Percentiles rank a stretch among this genome's conserved stretches.
Conservation (phyloP, 2,329 filamentous ascomycete genomes). For the Fusarium anthophilum region DNA sequence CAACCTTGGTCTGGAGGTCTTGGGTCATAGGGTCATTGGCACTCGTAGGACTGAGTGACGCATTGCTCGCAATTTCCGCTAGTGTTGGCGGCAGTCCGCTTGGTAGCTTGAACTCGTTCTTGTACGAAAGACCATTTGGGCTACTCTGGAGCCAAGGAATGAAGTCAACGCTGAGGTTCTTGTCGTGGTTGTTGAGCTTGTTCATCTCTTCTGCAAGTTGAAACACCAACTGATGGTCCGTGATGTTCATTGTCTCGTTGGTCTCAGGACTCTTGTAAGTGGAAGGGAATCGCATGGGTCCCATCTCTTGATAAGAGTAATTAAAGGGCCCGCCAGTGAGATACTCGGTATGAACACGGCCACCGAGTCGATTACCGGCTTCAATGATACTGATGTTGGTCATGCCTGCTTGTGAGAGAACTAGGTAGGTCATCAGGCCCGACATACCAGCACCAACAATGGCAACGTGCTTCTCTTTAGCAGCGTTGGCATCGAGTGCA, state of each 20-base stretch:
- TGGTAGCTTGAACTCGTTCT: conserved; percentile 8
- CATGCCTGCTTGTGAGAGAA: conserved; percentile 10
- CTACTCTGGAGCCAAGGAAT: conserved; percentile 5
- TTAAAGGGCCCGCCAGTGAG: not conserved
- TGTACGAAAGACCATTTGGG: not conserved
- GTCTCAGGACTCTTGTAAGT: conserved; percentile 3
- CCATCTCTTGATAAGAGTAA: conserved; percentile 21
- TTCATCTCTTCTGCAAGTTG: conserved; percentile 16
- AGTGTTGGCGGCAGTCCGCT: not conserved
- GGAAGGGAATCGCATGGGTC: conserved; percentile 3
- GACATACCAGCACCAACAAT: conserved; percentile 15
- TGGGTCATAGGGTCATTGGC: not conserved
- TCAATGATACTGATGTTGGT: conserved; percentile 12
- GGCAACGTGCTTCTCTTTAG: not conserved
- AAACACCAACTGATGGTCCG: not conserved
- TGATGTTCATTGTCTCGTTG: conserved; percentile 19
- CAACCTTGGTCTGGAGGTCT: not conserved
- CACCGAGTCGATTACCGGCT: not conserved
- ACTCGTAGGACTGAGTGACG: not conserved
- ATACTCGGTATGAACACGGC: conserved; percentile 7
- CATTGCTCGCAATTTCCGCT: not conserved
- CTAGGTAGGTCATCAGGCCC: not conserved
- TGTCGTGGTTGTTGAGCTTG: not conserved
- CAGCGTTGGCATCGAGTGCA: not conserved
- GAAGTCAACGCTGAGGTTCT: conserved; percentile 7